Evolutionary conservation across 306 rosid genomes (phyloP), one percentile per base, ranked within the genome.

Genomic region (Sicyos baderoa): DNA sequence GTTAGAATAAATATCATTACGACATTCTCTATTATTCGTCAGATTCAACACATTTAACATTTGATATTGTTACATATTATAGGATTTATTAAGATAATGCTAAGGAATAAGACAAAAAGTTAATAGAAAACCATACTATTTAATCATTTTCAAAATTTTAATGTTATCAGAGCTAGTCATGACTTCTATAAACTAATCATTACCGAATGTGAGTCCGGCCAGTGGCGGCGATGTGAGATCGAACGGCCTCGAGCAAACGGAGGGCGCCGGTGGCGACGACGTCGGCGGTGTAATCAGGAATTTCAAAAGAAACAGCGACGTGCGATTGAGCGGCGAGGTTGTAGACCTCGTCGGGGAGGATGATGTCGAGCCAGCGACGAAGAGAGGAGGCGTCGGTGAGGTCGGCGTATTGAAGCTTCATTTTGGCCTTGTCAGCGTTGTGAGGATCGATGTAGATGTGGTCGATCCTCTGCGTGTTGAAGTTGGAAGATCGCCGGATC

Each of bases 391-490:
- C 97, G 72, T 94, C 99, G 62, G 86, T 72, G 80, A 94, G 99
- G 75, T 94, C 99, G 10, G 99, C 97, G 54, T 88, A 94, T 88
- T 94, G 99, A 61, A 94, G 99, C 84, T 94, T 94, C 99, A 94
- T 94, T 13, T 82, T 86, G 0, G 96, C 97, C 88, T 94, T 94
- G 84, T 84, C 85, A 62, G 89, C 88, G 84, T 90, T 94, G 96
- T 94, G 99, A 10, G 99, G 99, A 16, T 94, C 99, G 56, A 94
- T 87, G 81, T 94, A 94, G 89, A 94, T 94, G 89, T 93, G 99
- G 40, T 93, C 87, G 86, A 93, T 93, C 45, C 99, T 83, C 70
- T 93, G 99, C 16, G 97, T 90, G 78, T 93, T 93, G 87, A 93
- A 93, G 77, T 93, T 93, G 23, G 99, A 93, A 12, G 99, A 90